Base-by-base conservation (phyloP, 1,139 yeast species). In the Suhomyces ambrosiae region DNA sequence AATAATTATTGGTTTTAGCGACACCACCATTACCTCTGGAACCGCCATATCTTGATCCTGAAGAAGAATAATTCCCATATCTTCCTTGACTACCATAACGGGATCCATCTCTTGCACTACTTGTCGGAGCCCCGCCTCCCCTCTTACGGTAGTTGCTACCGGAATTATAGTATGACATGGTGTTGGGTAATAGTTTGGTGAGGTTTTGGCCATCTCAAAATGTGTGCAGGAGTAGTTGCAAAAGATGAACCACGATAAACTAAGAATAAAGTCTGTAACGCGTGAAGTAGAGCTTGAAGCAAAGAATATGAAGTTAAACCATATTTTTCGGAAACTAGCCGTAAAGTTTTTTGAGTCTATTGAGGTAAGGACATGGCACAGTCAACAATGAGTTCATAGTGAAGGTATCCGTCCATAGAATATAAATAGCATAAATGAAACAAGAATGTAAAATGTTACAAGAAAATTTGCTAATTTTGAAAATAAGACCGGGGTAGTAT, bases 91-190 rank as follows among this genome's bases (percentile, higher is more conserved):
- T 18, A 4, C 28, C 32, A 13, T 27, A 30, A 29, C 38, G 23
- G 4, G 29, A 18, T n/a, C 14, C 14, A 16, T 29, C 32, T 8
- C 37, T 18, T 13, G 7, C 27, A 5, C 35, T 33, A 6, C 23
- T 12, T 7, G 29, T 15, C 4, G 33, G 25, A 23, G 23, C 19
- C 4, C 37, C 33, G 21, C 37, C 37, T 11, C 42, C 37, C 23
- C 43, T 31, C 9, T 27, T 27, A 6, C 43, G 37, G 28, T 34
- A 37, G n/a, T 27, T 35, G 25, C 25, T 30, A 8, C 42, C 41
- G 8, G 45, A 34, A 32, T 38, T 43, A 35, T 46, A 38, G 36
- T 45, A 45, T 8, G 50, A 46, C 50, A 46, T 46, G 29, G 15
- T 38, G 31, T 22, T 13, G n/a, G n/a, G n/a, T n/a, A n/a, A n/a